Evolutionary conservation across 106 monocot genomes (phyloP), one percentile per base, ranked within the genome.

Genomic region (Iris macrosiphon): DNA sequence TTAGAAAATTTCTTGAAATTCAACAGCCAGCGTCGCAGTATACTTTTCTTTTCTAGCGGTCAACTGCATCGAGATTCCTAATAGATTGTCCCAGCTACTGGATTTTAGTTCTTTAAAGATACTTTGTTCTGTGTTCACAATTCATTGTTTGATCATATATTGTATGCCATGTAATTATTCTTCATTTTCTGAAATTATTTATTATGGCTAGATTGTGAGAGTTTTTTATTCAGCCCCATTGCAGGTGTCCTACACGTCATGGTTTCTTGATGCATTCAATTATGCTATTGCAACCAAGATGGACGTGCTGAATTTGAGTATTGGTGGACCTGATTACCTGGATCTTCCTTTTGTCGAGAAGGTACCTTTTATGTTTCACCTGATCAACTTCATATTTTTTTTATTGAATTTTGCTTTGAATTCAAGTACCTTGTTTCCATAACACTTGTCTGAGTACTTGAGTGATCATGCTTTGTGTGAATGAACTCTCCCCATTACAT

Each of bases 231-330:
- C 84, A 87, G 83, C 59, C 64, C 87, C 44, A 71, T 70, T 98
- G 87, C 91, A 98, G 98, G 86, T 98, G 51, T 98, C 98, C 40
- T 98, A 98, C 73, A 98, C 98, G 20, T 91, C 91, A 49, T 98
- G 98, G 98, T 98, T 98, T 81, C 80, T 98, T 20, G 98, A 98
- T 79, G 98, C 98, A 67, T 98, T 98, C 75, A 98, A 98, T 69
- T 98, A 98, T 76, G 98, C 98, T 40, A 98, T 98, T 61, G 98
- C 98, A 45, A 98, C 69, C 20, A 72, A 87, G 45, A 87, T 98
- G 90, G 98, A 98, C 68, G 98, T 98, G n/a, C 67, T 98, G 47
- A 98, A 98, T 75, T 75, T 98, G 79, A 98, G 98, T 60, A 98
- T 98, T 70, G 98, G 98, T 43, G 98, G 98, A 60, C 98, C 98